Evolutionary conservation across 805 yeast genomes (phyloP), one percentile per base, ranked within the genome.

Genomic region (Zygotorulaspora danielsina): DNA sequence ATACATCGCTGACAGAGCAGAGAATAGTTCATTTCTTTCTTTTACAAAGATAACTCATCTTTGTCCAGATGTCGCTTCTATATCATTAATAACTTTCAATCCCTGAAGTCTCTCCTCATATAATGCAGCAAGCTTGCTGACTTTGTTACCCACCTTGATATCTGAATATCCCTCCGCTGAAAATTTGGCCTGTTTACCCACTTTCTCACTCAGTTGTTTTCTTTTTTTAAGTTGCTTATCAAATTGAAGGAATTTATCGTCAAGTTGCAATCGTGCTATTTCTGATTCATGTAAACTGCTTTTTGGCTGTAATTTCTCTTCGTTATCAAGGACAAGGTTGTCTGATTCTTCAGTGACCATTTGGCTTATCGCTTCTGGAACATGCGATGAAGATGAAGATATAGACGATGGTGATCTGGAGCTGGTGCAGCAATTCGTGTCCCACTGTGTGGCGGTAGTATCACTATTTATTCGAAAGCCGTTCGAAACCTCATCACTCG

Each of bases 51-150:
- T n/a, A n/a, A n/a, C n/a, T n/a, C n/a, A n/a, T n/a, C 27, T 24
- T 7, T 11, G 12, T 24, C 31, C 18, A 3, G 31, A 27, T 5
- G n/a, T 27, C 15, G 10, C 15, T 25, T 57, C 61, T 21, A 65
- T 51, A 33, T 64, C 64, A 22, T 59, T 54, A 44, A 65, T 52
- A 2, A 60, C 61, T 35, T 63, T 55, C n/a, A 66, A 45, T 11
- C 71, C 71, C 45, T 54, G 63, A 5, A 67, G 38, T 47, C 81
- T 64, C 53, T 80, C 84, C 53, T 81, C 88, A 48, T 76, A 81
- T 27, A 80, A 58, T 42, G 70, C 72, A 2, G 86, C 82, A 42
- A 81, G 63, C 51, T 75, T 79, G 9, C 78, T 75, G 1, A 81
- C 86, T 57, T 75, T 76, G 37, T 74, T 67, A 9, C 78, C 79